Percentiles rank a stretch among this genome's conserved stretches.
These are phyloP conservation scores for Tricholoma saponaceum DNA, from an alignment of 768 basidiomycete genomes.

Conservation along the genomic window DNA sequence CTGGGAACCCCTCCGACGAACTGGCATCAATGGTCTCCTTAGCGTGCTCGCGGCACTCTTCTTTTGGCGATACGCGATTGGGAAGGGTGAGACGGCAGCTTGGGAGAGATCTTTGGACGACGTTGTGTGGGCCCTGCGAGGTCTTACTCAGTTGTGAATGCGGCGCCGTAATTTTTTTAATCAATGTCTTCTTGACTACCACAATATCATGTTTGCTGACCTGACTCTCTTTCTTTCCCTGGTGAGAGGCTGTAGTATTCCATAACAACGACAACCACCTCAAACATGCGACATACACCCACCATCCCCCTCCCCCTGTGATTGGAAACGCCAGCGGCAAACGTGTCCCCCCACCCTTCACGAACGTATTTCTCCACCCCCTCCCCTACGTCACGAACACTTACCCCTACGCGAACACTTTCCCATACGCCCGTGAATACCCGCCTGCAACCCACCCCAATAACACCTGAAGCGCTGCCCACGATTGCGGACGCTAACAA, in stretches of 20 bases:
- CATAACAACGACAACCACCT: background rate
- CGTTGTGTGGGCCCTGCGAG: background rate
- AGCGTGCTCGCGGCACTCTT: background rate
- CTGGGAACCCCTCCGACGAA: background rate
- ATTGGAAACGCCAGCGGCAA: background rate
- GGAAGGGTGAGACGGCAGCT: slow-evolving; percentile 1
- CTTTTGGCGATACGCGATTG: slow-evolving; percentile 3
- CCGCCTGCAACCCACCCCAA: too few species aligned
- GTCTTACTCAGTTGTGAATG: background rate
- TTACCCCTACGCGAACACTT: background rate
- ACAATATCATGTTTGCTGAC: background rate
- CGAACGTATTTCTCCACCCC: too few species aligned
- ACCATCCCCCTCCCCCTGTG: background rate
- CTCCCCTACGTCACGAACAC: background rate
- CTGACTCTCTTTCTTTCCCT: background rate
- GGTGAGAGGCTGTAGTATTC: background rate
- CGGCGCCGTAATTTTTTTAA: background rate
- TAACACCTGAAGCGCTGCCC: too few species aligned
- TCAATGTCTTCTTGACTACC: background rate
- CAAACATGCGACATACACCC: background rate
- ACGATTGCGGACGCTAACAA: too few species aligned
- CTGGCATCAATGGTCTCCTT: background rate
- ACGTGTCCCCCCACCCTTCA: too few species aligned
- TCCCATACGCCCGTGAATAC: background rate
- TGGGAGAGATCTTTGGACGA: slow-evolving; percentile 12